A percentile compares a stretch with the other conserved stretches of the same genome.
Evolutionary conservation across 2,329 filamentous ascomycete genomes (phyloP).

Genomic region (Capronia epimyces): DNA sequence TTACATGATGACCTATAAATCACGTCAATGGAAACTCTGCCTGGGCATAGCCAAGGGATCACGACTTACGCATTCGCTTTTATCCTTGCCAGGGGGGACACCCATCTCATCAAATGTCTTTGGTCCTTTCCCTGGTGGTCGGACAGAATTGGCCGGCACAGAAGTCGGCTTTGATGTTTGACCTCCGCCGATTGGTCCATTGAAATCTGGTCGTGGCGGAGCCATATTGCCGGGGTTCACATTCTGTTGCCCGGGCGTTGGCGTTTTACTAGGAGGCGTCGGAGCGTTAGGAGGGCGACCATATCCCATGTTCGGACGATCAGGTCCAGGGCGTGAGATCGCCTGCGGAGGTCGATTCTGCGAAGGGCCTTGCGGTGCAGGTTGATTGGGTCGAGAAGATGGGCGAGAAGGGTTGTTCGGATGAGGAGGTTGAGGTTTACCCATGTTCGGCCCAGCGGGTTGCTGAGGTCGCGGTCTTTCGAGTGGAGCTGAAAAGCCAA

Average conservation of each 20-base stretch:
- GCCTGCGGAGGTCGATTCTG: conserved; percentile 14
- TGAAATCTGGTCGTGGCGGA: not conserved
- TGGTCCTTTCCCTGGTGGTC: conserved; percentile 62
- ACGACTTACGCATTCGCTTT: conserved; percentile 78
- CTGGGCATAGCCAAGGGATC: not conserved
- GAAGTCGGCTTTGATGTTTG: conserved; percentile 37
- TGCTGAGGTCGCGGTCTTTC: conserved; percentile 30
- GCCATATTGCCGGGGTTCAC: conserved; percentile 4
- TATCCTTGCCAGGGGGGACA: conserved; percentile 73
- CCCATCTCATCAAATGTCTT: conserved; percentile 99
- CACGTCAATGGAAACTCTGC: not conserved
- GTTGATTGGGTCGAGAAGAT: conserved; percentile 33
- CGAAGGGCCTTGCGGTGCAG: conserved; percentile 12
- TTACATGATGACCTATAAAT: not conserved
- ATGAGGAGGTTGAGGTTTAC: conserved; percentile 12
- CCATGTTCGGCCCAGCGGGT: conserved; percentile 7
- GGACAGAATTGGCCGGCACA: conserved; percentile 32
- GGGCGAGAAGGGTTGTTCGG: conserved; percentile 32
- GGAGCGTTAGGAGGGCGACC: conserved; percentile 10
- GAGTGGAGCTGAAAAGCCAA: conserved; percentile 45
- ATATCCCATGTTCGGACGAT: conserved; percentile 9
- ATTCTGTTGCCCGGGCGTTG: conserved; percentile 6
- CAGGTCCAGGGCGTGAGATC: conserved; percentile 11
- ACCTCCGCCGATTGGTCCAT: conserved; percentile 20
- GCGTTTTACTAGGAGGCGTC: conserved; percentile 5